phyloP scores from a whole-genome alignment of 352 stramenopile genomes.

The Plasmopara muralis region DNA sequence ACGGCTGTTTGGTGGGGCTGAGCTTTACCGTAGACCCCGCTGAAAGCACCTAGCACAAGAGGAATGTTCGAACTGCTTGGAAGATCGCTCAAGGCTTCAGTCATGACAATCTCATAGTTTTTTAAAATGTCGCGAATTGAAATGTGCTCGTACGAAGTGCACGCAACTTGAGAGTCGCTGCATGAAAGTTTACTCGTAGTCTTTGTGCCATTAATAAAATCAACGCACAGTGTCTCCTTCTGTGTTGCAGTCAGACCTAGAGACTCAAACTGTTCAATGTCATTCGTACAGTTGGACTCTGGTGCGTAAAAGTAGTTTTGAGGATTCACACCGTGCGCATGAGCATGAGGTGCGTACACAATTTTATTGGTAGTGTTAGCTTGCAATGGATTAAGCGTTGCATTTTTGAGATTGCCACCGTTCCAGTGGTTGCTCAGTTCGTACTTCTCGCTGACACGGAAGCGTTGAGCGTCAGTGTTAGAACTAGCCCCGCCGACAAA shows the following conservation, averaged over 20 bases:
- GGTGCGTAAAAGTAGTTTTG: slow-evolving; percentile 54
- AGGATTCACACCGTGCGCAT: slow-evolving; percentile 46
- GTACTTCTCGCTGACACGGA: slow-evolving; percentile 40
- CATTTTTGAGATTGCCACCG: slow-evolving; percentile 59
- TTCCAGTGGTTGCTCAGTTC: slow-evolving; percentile 44
- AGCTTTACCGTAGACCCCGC: slow-evolving; percentile 47
- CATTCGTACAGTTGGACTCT: slow-evolving; percentile 35
- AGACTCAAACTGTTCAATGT: slow-evolving; percentile 16
- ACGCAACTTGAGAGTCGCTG: slow-evolving; percentile 31
- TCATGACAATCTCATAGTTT: slow-evolving; percentile 40
- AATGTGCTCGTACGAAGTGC: slow-evolving; percentile 40
- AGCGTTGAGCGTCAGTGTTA: slow-evolving; percentile 27
- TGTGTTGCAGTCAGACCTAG: slow-evolving; percentile 18
- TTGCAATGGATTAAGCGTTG: slow-evolving; percentile 37
- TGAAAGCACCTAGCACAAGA: slow-evolving; percentile 57
- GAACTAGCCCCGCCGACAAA: slow-evolving; percentile 55
- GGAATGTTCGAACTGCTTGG: slow-evolving; percentile 22
- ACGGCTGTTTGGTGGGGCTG: slow-evolving; percentile 50
- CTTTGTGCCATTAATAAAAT: slow-evolving; percentile 37
- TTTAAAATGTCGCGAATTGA: slow-evolving; percentile 13
- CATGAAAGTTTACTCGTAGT: slow-evolving; percentile 32
- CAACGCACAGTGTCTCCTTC: slow-evolving; percentile 29
- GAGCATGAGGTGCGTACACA: slow-evolving; percentile 56
- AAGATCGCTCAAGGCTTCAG: slow-evolving; percentile 35
- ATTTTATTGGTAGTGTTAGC: slow-evolving; percentile 46